Evolutionary conservation across 2,329 filamentous ascomycete genomes (phyloP).

Genomic region (Chaetothyriales sp.): DNA sequence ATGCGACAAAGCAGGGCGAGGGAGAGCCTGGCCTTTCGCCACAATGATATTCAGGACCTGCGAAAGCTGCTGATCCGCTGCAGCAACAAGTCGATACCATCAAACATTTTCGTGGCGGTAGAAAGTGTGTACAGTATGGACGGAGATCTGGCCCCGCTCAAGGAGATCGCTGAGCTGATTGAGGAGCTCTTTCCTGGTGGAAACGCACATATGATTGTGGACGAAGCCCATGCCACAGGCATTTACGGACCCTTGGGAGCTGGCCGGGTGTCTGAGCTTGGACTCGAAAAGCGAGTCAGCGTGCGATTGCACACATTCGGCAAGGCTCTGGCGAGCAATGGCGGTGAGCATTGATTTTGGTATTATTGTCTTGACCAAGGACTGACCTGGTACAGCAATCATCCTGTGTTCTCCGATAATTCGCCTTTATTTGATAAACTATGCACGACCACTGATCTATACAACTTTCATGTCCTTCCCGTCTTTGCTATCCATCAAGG

Average conservation of each 20-base stretch:
- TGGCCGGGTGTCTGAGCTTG: slow-evolving; percentile 36
- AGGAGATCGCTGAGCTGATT: slow-evolving; percentile 43
- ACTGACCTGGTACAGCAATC: slow-evolving; percentile 32
- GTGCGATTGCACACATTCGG: slow-evolving; percentile 38
- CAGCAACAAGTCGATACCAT: slow-evolving; percentile 2
- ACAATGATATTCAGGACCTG: slow-evolving; percentile 31
- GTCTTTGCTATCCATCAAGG: slow-evolving; percentile 42
- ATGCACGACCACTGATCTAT: slow-evolving; percentile 60
- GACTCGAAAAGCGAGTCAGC: slow-evolving; percentile 36
- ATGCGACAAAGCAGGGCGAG: slow-evolving; percentile 50
- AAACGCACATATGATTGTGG: slow-evolving; percentile 42
- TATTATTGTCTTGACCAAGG: slow-evolving; percentile 3
- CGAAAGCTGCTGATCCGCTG: slow-evolving; percentile 21
- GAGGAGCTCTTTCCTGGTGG: slow-evolving; percentile 39
- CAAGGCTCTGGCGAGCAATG: slow-evolving; percentile 45
- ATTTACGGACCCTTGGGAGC: slow-evolving; percentile 35
- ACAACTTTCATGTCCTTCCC: slow-evolving; percentile 54
- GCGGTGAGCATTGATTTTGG: slow-evolving; percentile 36
- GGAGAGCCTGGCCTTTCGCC: slow-evolving; percentile 29
- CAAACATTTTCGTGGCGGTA: slow-evolving; percentile 51
- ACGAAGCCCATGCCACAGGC: slow-evolving; percentile 42
- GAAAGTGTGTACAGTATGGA: slow-evolving; percentile 74
- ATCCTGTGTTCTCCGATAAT: slow-evolving; percentile 47
- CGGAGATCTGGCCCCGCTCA: slow-evolving; percentile 53
- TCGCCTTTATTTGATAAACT: slow-evolving; percentile 55